phyloP scores from a whole-genome alignment of 805 yeast genomes.

The Sungouiozyma ichnusensis region DNA sequence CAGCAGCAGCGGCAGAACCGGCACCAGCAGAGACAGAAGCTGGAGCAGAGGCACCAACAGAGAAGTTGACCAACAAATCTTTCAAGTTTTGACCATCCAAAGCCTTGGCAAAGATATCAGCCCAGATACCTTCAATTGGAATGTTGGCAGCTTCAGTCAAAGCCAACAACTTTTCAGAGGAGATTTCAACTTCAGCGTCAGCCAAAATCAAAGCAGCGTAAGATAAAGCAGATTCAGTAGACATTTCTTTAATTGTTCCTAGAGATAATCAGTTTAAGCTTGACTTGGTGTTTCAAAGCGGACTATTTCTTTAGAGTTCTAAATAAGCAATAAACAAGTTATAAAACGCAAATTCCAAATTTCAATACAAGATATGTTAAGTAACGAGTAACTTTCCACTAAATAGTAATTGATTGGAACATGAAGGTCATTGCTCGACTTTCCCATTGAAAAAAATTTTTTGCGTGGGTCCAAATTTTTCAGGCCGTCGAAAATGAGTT shows the following conservation, averaged over 20 bases:
- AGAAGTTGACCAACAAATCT: slow-evolving; percentile 46
- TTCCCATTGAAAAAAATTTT: not conserved
- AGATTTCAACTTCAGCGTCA: slow-evolving; percentile 91
- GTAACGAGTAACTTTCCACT: not conserved
- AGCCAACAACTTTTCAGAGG: slow-evolving; percentile 67
- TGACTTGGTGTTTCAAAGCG: slow-evolving; percentile 15
- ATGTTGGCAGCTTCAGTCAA: slow-evolving; percentile 63
- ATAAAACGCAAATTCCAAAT: not conserved
- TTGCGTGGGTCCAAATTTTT: not conserved
- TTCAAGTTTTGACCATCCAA: slow-evolving; percentile 64
- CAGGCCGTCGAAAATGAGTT: not conserved
- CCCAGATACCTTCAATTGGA: slow-evolving; percentile 64
- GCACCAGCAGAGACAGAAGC: slow-evolving; percentile 31
- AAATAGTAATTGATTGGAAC: not conserved
- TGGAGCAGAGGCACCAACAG: slow-evolving; percentile 30
- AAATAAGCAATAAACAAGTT: slow-evolving; percentile 1
- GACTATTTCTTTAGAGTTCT: slow-evolving; percentile 26
- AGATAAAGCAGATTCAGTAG: slow-evolving; percentile 82
- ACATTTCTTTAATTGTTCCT: slow-evolving; percentile 22
- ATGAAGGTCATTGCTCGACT: not conserved
- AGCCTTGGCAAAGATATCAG: slow-evolving; percentile 74
- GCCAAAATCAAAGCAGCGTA: slow-evolving; percentile 98
- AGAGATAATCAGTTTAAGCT: slow-evolving; percentile 28
- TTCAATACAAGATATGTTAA: not conserved
- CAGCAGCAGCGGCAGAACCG: slow-evolving; percentile 37